Evolutionary conservation across 352 stramenopile species (phyloP).

Genomic region (Globisporangium nodosum): DNA sequence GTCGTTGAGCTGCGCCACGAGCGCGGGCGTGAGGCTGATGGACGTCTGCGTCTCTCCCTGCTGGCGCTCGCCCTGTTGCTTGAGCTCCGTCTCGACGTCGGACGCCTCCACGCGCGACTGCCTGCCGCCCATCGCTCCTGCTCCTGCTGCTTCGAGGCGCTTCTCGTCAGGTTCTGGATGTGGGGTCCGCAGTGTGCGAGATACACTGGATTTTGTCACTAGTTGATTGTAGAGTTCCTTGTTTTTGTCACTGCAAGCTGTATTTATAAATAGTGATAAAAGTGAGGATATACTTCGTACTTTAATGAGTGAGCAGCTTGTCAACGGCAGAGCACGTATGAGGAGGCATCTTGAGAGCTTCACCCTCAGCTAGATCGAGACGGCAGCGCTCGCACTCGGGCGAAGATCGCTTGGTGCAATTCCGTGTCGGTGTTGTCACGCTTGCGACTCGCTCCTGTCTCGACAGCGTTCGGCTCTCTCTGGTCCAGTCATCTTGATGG

Average conservation of each 20-base stretch:
- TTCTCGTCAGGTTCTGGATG: conserved; percentile 1
- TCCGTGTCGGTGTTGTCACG: too few relatives aligned
- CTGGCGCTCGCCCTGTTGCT: conserved; percentile 33
- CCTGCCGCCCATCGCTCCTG: conserved; percentile 56
- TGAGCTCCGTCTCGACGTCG: conserved; percentile 50
- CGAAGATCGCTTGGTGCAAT: too few relatives aligned
- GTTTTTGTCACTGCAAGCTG: neutral
- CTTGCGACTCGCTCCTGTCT: too few relatives aligned
- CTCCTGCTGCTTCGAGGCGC: neutral
- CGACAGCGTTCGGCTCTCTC: too few relatives aligned
- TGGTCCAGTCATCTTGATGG: neutral
- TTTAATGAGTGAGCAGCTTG: neutral
- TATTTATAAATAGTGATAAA: neutral
- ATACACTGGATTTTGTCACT: neutral
- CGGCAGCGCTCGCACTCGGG: too few relatives aligned
- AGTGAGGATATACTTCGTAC: neutral
- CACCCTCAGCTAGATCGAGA: too few relatives aligned
- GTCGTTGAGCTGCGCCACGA: conserved; percentile 68
- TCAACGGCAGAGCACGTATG: too few relatives aligned
- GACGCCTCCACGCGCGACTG: conserved; percentile 69
- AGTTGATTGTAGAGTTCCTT: neutral
- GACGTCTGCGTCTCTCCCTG: conserved; percentile 33
- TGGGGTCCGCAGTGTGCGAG: neutral
- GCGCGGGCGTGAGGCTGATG: conserved; percentile 63
- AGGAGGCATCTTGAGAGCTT: too few relatives aligned